Evolutionary conservation across 2,329 filamentous ascomycete species (phyloP), one percentile per base, ranked within the genome.

Genomic region (Botrytis medusae): DNA sequence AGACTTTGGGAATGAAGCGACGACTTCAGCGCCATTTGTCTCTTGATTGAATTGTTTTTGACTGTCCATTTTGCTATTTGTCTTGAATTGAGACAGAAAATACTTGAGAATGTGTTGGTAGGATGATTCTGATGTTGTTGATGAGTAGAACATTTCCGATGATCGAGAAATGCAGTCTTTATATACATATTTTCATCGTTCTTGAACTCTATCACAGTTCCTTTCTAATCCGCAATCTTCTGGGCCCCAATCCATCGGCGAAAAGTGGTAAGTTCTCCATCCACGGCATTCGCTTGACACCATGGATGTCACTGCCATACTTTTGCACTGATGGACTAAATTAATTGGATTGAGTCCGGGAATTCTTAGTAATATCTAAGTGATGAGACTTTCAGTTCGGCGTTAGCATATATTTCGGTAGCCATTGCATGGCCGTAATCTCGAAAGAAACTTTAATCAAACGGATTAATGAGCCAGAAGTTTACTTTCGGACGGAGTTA

Each of bases 21-120:
- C 74, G 22, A 76, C 74, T 29, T 76, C 75, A 42, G 54, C 71
- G 22, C 69, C 73, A n/a, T 40, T 74, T 25, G 73, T 75, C 20
- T n/a, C 22, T 20, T n/a, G 14, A 25, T 32, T 16, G 44, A 71
- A 71, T 29, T 63, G 20, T 3, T 46, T n/a, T 32, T 71, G 34
- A 4, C 59, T 63, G 14, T 44, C n/a, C 59, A 71, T 71, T 71
- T 42, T 63, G 69, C 9, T n/a, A 18, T n/a, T 34, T 29, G 2
- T 57, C 1, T 29, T 71, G 7, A 42, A 22, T 32, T 8, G 42
- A 63, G 12, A 25, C 25, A 8, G 12, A 4, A 8, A 14, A 32
- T 0, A 18, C 29, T 32, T 2, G 51, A 18, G 18, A 57, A 29
- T 29, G 14, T 57, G 16, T 57, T 57, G 51, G 51, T 32, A 18